phyloP scores from a whole-genome alignment of 1,284 basidiomycete species.

The Wolfiporia cocos region DNA sequence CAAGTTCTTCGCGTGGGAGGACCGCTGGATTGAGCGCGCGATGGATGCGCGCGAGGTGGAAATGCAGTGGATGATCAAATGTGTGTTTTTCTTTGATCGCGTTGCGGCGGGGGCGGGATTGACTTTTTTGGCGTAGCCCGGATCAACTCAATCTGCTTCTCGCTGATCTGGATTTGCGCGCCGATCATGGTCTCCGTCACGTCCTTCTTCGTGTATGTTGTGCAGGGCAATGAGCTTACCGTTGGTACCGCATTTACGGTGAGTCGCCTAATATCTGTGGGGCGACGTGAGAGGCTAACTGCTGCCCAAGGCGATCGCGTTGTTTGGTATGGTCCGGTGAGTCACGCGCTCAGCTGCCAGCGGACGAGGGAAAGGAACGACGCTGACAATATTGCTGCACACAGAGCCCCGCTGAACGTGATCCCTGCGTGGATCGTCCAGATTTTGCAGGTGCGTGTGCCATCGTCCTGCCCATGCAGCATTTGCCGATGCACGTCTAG shows the following conservation, averaged over 20 bases:
- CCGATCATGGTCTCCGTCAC: conserved; percentile 67
- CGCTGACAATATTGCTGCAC: background rate
- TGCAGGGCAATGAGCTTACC: conserved; percentile 59
- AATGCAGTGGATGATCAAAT: conserved; percentile 67
- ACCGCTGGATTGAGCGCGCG: conserved; percentile 60
- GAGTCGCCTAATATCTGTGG: conserved; percentile 17
- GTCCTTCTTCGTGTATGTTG: conserved; percentile 59
- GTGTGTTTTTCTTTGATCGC: conserved; percentile 28
- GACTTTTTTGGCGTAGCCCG: conserved; percentile 37
- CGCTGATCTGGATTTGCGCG: conserved; percentile 54
- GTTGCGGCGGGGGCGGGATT: background rate
- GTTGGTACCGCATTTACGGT: conserved; percentile 70
- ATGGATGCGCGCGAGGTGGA: conserved; percentile 56
- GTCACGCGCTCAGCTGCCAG: background rate
- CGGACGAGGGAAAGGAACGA: too few relatives aligned
- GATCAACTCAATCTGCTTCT: conserved; percentile 60
- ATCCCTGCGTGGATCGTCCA: conserved; percentile 65
- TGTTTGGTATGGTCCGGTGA: conserved; percentile 68
- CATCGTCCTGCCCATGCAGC: background rate
- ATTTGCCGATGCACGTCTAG: conserved; percentile 28
- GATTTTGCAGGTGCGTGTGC: conserved; percentile 41
- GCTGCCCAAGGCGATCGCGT: conserved; percentile 47
- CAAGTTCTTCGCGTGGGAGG: conserved; percentile 86
- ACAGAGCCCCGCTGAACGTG: conserved; percentile 57
- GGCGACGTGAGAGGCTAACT: conserved; percentile 4